A percentile compares a stretch with the other conserved stretches of the same genome.
Conservation (phyloP, 2,329 filamentous ascomycete species). For the Aspergillus eucalypticola region DNA sequence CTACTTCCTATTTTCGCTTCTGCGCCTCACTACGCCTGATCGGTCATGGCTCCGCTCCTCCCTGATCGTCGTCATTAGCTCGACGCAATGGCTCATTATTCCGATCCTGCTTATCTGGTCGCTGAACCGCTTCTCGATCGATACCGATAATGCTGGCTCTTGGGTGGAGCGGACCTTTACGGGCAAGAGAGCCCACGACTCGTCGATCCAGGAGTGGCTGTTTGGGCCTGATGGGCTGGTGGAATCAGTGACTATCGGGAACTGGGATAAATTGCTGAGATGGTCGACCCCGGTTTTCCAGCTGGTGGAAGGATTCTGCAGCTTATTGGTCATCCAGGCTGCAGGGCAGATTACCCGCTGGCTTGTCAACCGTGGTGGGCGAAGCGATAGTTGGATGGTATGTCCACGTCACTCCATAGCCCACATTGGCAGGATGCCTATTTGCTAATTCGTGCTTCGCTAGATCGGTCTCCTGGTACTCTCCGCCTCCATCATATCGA, state of each 20-base stretch:
- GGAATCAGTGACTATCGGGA: conserved; percentile 76
- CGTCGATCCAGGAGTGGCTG: conserved; percentile 77
- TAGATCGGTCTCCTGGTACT: conserved; percentile 85
- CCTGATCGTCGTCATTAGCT: conserved; percentile 67
- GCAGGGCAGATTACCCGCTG: conserved; percentile 91
- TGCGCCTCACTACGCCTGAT: conserved; percentile 79
- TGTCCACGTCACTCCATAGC: conserved; percentile 36
- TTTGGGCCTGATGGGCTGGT: conserved; percentile 83
- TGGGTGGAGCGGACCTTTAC: conserved; percentile 82
- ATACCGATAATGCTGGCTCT: conserved; percentile 65
- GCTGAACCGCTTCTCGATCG: conserved; percentile 90
- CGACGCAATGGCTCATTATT: conserved; percentile 83
- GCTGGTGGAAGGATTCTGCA: conserved; percentile 93
- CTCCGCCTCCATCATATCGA: conserved; percentile 88
- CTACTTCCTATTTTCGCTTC: conserved; percentile 82
- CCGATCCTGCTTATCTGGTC: conserved; percentile 90
- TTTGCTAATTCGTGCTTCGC: background rate
- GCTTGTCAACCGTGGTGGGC: conserved; percentile 82
- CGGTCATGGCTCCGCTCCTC: conserved; percentile 72
- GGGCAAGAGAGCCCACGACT: conserved; percentile 61
- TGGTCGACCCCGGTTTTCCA: conserved; percentile 96
- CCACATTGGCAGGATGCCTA: background rate
- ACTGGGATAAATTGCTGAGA: conserved; percentile 83
- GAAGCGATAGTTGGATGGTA: conserved; percentile 96
- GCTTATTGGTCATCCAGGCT: conserved; percentile 90